Conservation (phyloP, 352 stramenopile species). For the Phytophthora lateralis region DNA sequence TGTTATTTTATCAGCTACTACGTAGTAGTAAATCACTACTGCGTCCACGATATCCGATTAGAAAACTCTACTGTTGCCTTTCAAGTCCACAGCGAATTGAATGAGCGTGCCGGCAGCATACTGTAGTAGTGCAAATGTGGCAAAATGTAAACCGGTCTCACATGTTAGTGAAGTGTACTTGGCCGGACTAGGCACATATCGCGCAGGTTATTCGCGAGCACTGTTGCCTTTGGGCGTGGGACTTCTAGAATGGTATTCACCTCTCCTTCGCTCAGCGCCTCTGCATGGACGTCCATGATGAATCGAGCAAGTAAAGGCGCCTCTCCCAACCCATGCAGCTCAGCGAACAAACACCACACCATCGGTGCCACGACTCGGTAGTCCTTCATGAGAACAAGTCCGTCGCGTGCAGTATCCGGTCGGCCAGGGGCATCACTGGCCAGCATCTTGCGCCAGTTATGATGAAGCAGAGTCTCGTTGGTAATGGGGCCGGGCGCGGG, state of each 20-base stretch:
- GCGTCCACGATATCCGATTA: too few relatives aligned
- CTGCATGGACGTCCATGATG: constrained; percentile 53
- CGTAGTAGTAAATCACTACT: too few relatives aligned
- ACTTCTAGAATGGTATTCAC: constrained; percentile 44
- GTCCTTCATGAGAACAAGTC: constrained; percentile 55
- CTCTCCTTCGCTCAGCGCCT: constrained; percentile 43
- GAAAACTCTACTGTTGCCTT: background rate
- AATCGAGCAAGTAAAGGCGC: constrained; percentile 52
- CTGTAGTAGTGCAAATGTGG: background rate
- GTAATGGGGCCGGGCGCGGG: constrained; percentile 64
- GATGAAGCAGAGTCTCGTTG: constrained; percentile 60
- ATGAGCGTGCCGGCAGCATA: background rate
- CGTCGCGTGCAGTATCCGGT: constrained; percentile 45
- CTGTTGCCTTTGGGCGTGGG: constrained; percentile 45
- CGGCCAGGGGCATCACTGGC: constrained; percentile 40
- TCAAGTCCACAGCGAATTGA: background rate
- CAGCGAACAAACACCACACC: constrained; percentile 73
- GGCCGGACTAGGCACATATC: constrained; percentile 44
- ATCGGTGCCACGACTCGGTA: constrained; percentile 78
- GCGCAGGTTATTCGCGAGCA: constrained; percentile 51
- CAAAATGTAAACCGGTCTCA: constrained; percentile 3
- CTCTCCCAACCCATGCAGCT: constrained; percentile 64
- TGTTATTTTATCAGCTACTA: too few relatives aligned
- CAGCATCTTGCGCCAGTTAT: constrained; percentile 35
- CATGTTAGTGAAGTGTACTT: constrained; percentile 20